phyloP scores from a whole-genome alignment of 2,329 filamentous ascomycete genomes.

The Didymella keratinophila region DNA sequence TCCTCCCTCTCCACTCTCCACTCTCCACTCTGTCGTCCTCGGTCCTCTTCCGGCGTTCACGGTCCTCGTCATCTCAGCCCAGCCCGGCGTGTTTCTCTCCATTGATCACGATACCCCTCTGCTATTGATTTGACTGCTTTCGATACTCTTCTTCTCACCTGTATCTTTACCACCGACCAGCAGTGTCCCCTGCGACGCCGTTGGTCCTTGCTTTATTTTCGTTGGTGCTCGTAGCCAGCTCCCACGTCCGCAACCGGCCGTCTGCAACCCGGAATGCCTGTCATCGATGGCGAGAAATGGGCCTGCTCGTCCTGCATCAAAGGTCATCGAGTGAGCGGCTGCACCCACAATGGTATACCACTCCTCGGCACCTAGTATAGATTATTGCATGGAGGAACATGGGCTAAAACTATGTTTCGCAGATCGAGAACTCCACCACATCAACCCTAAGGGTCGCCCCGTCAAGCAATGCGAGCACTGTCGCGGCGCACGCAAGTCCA shows the following conservation, averaged over 20 bases:
- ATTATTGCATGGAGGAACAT: constrained; percentile 5
- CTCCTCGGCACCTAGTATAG: constrained; percentile 14
- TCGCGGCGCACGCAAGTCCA: constrained; percentile 93
- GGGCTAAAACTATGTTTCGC: constrained; percentile 31
- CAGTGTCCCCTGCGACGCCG: constrained; percentile 27
- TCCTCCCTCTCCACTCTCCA: constrained; percentile 41
- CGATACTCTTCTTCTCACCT: constrained; percentile 27
- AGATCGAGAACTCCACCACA: constrained; percentile 93
- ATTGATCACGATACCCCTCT: constrained; percentile 48
- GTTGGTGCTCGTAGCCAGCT: constrained; percentile 32
- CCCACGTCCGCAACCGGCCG: constrained; percentile 49
- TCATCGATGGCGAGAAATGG: constrained; percentile 88
- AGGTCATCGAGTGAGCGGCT: constrained; percentile 98
- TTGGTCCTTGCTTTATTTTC: constrained; percentile 25
- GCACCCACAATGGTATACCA: constrained; percentile 84
- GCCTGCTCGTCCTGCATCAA: constrained; percentile 98
- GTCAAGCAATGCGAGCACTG: constrained; percentile 98
- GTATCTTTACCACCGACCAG: constrained; percentile 30
- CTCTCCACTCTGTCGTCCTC: constrained; percentile 37
- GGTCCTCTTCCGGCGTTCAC: constrained; percentile 50
- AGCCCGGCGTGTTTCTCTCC: constrained; percentile 34
- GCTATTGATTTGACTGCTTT: constrained; percentile 36
- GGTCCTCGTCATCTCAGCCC: constrained; percentile 39
- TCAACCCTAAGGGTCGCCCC: constrained; percentile 96
- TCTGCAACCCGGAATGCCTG: constrained; percentile 45